phyloP scores from a whole-genome alignment of 495 filamentous ascomycete genomes.

The Hypoxylon perforatum region DNA sequence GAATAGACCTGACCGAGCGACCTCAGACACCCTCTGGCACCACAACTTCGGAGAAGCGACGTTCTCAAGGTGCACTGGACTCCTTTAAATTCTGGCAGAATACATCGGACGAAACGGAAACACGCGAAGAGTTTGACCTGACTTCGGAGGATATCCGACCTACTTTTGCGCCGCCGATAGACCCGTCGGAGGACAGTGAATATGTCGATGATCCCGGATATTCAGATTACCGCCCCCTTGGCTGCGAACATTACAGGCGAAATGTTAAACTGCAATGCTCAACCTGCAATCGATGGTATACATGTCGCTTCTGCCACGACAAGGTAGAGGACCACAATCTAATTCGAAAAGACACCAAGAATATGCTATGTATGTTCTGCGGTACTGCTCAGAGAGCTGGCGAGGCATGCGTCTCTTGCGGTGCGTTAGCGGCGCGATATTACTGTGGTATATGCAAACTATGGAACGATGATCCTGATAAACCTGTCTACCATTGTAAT shows the following conservation, averaged over 20 bases:
- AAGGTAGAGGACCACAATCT: conserved; percentile 84
- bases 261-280: conserved; percentile 96
- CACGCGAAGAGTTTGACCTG: conserved; percentile 70
- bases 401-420: conserved; percentile 80
- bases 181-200: conserved; percentile 32
- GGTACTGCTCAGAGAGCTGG: conserved; percentile 83
- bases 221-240: conserved; percentile 64
- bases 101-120: conserved; percentile 42
- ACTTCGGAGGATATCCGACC: conserved; percentile 76
- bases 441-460: conserved; percentile 96
- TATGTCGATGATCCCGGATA: conserved; percentile 58
- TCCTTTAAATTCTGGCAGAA: conserved; percentile 57
- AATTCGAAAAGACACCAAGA: conserved; percentile 81
- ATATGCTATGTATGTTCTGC: conserved; percentile 99
- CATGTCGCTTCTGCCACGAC: conserved; percentile 96
- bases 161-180: conserved; percentile 68
- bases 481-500: conserved; percentile 95
- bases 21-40: conserved; percentile 47
- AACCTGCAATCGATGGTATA: conserved; percentile 90
- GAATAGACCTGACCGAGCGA: conserved; percentile 49
- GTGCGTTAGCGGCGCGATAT: conserved; percentile 83
- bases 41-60: conserved; percentile 37
- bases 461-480: conserved; percentile 93
- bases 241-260: conserved; percentile 92
- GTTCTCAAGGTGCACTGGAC: conserved; percentile 43